Percentiles rank a stretch among this genome's conserved stretches.
These are phyloP conservation scores for Nymphaea thermarum DNA, from an alignment of 164 flowering plant genomes.

Conservation along the genomic window DNA sequence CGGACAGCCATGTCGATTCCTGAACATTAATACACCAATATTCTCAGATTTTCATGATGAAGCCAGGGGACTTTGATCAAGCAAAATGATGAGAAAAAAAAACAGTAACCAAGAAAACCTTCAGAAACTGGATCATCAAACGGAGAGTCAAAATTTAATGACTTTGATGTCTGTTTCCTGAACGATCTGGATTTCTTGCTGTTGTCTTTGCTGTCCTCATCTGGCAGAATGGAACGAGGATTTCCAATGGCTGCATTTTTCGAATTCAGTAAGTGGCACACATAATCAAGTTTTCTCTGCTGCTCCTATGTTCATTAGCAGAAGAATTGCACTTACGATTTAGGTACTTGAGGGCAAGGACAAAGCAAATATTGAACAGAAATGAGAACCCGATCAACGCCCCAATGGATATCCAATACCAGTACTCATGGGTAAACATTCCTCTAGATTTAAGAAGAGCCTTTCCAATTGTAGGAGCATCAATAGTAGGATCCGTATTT, in stretches of 20 bases:
- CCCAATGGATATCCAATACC: slow-evolving; percentile 50
- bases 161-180: neutral
- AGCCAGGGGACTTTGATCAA: neutral
- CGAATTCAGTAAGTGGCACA: neutral
- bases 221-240: slow-evolving; percentile 15
- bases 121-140: neutral
- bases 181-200: neutral
- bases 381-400: slow-evolving; percentile 44
- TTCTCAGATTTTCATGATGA: no score
- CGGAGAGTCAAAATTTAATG: neutral
- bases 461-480: slow-evolving; percentile 34
- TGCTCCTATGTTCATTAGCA: neutral
- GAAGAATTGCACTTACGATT: slow-evolving; percentile 21
- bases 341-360: slow-evolving; percentile 37
- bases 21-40: neutral
- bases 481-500: slow-evolving; percentile 18
- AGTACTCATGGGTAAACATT: slow-evolving; percentile 24
- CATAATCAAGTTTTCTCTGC: neutral
- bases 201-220: slow-evolving; percentile 14
- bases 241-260: slow-evolving; percentile 24
- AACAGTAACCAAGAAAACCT: neutral
- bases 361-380: slow-evolving; percentile 39
- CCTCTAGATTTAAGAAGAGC: slow-evolving; percentile 36
- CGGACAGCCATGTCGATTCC: neutral
- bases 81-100: neutral